phyloP scores from a whole-genome alignment of 257 asterid species.

The Solanum corneliomulleri region DNA sequence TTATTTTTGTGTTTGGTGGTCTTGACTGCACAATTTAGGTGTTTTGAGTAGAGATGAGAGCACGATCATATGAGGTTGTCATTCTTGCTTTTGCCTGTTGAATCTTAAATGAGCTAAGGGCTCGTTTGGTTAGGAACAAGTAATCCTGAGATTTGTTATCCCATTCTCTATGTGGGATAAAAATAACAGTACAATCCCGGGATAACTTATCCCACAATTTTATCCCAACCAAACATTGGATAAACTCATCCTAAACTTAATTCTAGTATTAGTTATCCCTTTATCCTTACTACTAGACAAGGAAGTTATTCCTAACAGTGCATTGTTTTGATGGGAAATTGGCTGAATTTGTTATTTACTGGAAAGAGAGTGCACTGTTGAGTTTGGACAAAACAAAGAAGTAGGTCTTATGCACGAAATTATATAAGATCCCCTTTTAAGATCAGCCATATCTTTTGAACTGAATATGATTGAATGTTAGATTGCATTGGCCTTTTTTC shows the following conservation, averaged over 20 bases:
- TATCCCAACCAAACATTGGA: background rate
- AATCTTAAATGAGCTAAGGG: background rate
- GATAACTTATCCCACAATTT: background rate
- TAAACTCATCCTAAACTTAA: background rate
- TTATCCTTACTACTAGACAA: background rate
- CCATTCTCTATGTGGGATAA: background rate
- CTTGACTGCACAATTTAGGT: background rate
- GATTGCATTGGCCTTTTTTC: background rate
- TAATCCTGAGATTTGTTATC: background rate
- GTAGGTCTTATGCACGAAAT: background rate
- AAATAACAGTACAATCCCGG: background rate
- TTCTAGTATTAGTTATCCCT: background rate
- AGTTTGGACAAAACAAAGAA: background rate
- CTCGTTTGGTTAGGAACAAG: background rate
- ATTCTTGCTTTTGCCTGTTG: background rate
- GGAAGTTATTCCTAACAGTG: too few species aligned
- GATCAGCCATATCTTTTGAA: background rate
- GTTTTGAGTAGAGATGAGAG: background rate
- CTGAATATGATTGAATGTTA: background rate
- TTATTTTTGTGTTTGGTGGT: background rate
- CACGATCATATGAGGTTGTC: background rate
- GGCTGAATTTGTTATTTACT: background rate
- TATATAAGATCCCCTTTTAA: background rate
- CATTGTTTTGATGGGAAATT: background rate
- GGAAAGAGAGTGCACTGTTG: background rate